Percentiles rank a stretch among this genome's conserved stretches.
Conservation (phyloP, 2,329 filamentous ascomycete genomes). For the Monilinia aucupariae region DNA sequence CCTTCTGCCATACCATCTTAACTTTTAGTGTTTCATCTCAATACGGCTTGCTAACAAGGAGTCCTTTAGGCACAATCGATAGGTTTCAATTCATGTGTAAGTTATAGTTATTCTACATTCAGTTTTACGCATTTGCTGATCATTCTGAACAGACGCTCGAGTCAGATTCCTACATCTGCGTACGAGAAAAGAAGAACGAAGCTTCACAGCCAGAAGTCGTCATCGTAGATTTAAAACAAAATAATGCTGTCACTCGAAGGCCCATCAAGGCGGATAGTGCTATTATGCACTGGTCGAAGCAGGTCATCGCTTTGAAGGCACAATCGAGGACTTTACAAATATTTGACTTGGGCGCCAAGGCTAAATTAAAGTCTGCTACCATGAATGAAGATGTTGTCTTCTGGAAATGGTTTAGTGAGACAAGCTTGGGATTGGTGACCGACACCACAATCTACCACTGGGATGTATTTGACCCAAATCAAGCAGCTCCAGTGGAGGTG, state of each 20-base stretch:
- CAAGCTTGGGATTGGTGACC: slow-evolving; percentile 81
- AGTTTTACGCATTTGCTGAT: slow-evolving; percentile 16
- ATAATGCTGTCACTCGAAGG: slow-evolving; percentile 88
- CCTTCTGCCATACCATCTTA: slow-evolving; percentile 13
- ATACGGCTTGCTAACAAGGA: slow-evolving; percentile 30
- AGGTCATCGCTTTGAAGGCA: slow-evolving; percentile 95
- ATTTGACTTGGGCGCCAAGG: slow-evolving; percentile 88
- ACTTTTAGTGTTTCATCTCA: slow-evolving; percentile 22
- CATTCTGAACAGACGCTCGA: slow-evolving; percentile 71
- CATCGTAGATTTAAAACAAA: slow-evolving; percentile 96
- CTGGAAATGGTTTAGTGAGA: slow-evolving; percentile 98
- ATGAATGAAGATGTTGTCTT: slow-evolving; percentile 98
- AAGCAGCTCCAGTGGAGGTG: slow-evolving; percentile 76
- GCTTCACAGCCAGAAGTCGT: slow-evolving; percentile 85
- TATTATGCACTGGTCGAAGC: slow-evolving; percentile 97
- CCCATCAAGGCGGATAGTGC: slow-evolving; percentile 99
- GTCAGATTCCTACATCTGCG: slow-evolving; percentile 93
- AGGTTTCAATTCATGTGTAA: slow-evolving; percentile 82
- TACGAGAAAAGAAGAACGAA: slow-evolving; percentile 88
- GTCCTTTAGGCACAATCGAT: slow-evolving; percentile 59
- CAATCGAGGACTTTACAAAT: slow-evolving; percentile 94
- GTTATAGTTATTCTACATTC: slow-evolving; percentile 35
- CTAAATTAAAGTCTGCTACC: slow-evolving; percentile 91
- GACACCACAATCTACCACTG: slow-evolving; percentile 92
- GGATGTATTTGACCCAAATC: slow-evolving; percentile 85